Evolutionary conservation across 495 filamentous ascomycete species (phyloP), one percentile per base, ranked within the genome.

Genomic region (Pyrenopolyporus hunteri): DNA sequence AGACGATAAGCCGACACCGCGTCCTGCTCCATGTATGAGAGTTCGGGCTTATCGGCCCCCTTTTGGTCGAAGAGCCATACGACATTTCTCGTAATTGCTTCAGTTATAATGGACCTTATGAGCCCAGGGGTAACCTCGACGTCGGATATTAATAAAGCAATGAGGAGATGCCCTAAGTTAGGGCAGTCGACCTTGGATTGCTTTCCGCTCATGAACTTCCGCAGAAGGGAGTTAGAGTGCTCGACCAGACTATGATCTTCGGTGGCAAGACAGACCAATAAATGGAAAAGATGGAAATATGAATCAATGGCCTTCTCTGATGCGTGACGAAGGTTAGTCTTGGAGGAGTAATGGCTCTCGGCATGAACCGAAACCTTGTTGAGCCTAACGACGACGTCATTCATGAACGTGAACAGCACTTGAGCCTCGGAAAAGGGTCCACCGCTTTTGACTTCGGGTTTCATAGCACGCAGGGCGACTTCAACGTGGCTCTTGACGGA

Each of bases 271-370:
- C 78, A 82, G 14, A 83, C 68, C 3, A 83, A 70, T 0, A 83
- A 64, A 61, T 82, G 81, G 64, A 80, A 82, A 22, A 82, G 76
- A 37, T 79, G 77, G 58, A 83, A 82, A 68, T 83, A 82, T 0
- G 76, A 76, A 50, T 82, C 77, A 6, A 83, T 78, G 2, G 80
- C 80, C 63, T 81, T 82, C 52, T 82, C 80, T 0, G 76, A 79
- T 0, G 79, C 79, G 28, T 80, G 77, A 0, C 64, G 75, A 20
- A 82, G 72, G 2, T 74, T 77, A 43, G 76, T 78, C 36, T 71
- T 75, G 1, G 28, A 9, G 10, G 26, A 19, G 39, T 61, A 9
- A 5, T 22, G 0, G 4, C 26, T 10, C 1, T 23, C 4, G 17
- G 22, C 7, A 28, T 7, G 29, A 7, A 19, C 60, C 19, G 45